A percentile compares a stretch with the other conserved stretches of the same genome.
phyloP scores from a whole-genome alignment of 306 rosid genomes.

The Biancaea sappan region DNA sequence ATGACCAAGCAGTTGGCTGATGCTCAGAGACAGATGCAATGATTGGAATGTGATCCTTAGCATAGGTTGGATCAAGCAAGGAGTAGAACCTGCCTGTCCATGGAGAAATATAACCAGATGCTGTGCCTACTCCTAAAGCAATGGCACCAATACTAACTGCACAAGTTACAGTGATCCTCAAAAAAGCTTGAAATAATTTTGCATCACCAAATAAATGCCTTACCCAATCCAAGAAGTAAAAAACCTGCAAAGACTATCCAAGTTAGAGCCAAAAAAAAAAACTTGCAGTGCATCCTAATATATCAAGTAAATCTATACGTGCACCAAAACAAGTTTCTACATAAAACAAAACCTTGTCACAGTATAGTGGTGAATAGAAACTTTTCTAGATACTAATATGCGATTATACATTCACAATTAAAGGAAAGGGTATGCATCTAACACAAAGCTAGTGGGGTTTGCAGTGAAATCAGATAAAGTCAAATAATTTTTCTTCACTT shows the following conservation, averaged over 20 bases:
- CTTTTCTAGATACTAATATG: constrained; percentile 2
- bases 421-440: background rate
- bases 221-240: constrained; percentile 95
- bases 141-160: constrained; percentile 77
- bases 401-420: background rate
- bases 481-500: constrained; percentile 6
- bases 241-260: constrained; percentile 56
- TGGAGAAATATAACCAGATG: constrained; percentile 97
- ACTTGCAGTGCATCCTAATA: background rate
- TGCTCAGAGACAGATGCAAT: constrained; percentile 99
- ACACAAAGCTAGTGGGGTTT: background rate
- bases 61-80: constrained; percentile 96
- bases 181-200: constrained; percentile 80
- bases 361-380: background rate
- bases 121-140: constrained; percentile 93
- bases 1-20: constrained; percentile 99
- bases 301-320: constrained; percentile 18
- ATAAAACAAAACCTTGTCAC: background rate
- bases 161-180: constrained; percentile 89
- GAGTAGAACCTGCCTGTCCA: constrained; percentile 99
- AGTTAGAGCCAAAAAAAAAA: constrained; percentile 32
- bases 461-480: background rate
- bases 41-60: constrained; percentile 96
- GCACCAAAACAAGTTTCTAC: background rate
- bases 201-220: constrained; percentile 77